Evolutionary conservation across 106 monocot genomes (phyloP).

Genomic region (Vanilla planifolia): DNA sequence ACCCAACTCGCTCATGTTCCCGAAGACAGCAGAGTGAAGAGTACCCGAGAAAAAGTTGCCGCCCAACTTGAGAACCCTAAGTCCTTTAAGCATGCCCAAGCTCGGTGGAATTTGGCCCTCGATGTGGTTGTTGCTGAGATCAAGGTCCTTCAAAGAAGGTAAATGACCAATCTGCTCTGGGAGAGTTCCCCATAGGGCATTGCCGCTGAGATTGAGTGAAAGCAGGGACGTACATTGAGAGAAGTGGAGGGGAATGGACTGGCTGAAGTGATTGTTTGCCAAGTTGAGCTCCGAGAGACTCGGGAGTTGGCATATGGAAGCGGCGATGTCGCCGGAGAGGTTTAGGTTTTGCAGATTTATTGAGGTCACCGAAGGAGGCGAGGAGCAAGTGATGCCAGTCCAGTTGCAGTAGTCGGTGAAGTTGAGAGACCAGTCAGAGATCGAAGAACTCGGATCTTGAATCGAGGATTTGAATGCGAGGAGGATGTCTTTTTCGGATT

Average conservation of each 20-base stretch:
- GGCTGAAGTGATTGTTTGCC: constrained; percentile 51
- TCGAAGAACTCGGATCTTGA: constrained; percentile 34
- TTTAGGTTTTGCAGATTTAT: constrained; percentile 43
- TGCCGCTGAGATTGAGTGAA: constrained; percentile 53
- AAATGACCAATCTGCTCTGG: constrained; percentile 51
- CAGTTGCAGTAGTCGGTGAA: constrained; percentile 41
- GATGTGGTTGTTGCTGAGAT: constrained; percentile 54
- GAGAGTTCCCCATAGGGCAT: constrained; percentile 49
- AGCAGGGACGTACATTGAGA: constrained; percentile 35
- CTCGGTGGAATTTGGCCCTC: constrained; percentile 36
- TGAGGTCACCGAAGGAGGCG: constrained; percentile 18
- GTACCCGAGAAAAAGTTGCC: constrained; percentile 49
- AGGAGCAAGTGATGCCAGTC: constrained; percentile 52
- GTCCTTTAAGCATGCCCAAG: constrained; percentile 22
- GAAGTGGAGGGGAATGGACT: constrained; percentile 47
- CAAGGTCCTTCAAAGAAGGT: constrained; percentile 33
- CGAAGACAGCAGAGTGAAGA: constrained; percentile 30
- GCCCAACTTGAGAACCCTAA: constrained; percentile 55
- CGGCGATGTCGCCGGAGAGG: constrained; percentile 53
- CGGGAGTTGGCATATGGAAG: constrained; percentile 43
- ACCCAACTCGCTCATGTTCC: constrained; percentile 29
- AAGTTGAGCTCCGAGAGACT: constrained; percentile 44
- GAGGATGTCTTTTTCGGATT: constrained; percentile 38
- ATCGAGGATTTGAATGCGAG: constrained; percentile 63
- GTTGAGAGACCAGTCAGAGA: constrained; percentile 41